Conservation (phyloP, 176 grass and related monocot species). For the Oryza australiensis region DNA sequence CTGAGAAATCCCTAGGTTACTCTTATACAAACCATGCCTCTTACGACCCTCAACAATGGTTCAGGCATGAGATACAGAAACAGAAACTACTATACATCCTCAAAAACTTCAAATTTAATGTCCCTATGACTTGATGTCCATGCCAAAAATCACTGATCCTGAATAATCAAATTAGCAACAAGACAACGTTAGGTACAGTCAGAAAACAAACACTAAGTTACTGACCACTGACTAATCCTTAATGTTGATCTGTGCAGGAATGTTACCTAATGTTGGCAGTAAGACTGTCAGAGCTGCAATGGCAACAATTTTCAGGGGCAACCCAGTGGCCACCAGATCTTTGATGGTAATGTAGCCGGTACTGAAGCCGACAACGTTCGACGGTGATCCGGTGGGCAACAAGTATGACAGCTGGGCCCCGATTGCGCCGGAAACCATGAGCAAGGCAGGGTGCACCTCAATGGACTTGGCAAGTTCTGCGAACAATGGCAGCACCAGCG, state of each 20-base stretch:
- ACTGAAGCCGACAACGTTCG: constrained; percentile 67
- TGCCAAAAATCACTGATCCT: constrained; percentile 38
- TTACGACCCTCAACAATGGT: background rate
- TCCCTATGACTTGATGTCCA: constrained; percentile 11
- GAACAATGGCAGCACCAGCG: constrained; percentile 71
- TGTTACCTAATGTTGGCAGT: constrained; percentile 76
- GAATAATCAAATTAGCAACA: constrained; percentile 14
- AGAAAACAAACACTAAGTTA: background rate
- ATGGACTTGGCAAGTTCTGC: constrained; percentile 64
- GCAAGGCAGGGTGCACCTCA: constrained; percentile 51
- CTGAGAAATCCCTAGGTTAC: background rate
- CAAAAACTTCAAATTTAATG: constrained; percentile 23
- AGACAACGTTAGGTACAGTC: background rate
- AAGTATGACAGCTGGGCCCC: constrained; percentile 75
- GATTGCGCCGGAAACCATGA: constrained; percentile 64
- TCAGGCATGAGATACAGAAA: background rate
- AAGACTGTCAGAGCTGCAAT: constrained; percentile 49
- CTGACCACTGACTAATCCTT: background rate
- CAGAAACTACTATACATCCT: background rate
- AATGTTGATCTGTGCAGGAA: constrained; percentile 1
- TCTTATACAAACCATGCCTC: constrained; percentile 1
- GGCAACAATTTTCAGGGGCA: constrained; percentile 65
- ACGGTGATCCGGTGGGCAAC: constrained; percentile 67
- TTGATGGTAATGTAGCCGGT: constrained; percentile 71
- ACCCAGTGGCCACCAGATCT: constrained; percentile 62